Conservation (phyloP, 192 early-diverging fungal species). For the Fimicolochytrium jonesii region DNA sequence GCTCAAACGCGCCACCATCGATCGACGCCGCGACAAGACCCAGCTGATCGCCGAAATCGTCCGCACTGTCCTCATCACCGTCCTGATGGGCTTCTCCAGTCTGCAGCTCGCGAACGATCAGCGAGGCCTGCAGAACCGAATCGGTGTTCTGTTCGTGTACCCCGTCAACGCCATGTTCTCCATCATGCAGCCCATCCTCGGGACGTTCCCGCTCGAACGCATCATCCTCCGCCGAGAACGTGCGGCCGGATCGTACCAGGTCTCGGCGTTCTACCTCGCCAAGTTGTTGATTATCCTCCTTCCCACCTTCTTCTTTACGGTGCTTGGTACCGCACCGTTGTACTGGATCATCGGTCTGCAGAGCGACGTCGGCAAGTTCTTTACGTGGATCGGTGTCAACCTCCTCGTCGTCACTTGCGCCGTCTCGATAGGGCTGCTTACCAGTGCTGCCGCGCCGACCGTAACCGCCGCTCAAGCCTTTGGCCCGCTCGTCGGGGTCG, state of each 20-base stretch:
- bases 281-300: constrained; percentile 41
- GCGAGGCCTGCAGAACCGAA: constrained; percentile 57
- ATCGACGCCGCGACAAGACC: background rate
- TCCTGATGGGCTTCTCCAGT: constrained; percentile 57
- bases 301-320: constrained; percentile 37
- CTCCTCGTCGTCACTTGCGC: constrained; percentile 10
- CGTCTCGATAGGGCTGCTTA: constrained; percentile 30
- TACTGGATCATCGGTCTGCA: constrained; percentile 30
- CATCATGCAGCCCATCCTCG: constrained; percentile 46
- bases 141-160: constrained; percentile 45
- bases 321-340: background rate
- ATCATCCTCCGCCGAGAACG: constrained; percentile 62
- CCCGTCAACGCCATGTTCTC: constrained; percentile 23
- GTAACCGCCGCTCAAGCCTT: constrained; percentile 38
- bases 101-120: constrained; percentile 42
- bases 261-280: constrained; percentile 58
- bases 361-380: constrained; percentile 10
- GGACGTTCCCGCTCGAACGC: constrained; percentile 40
- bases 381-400: constrained; percentile 8
- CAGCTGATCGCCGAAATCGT: constrained; percentile 9
- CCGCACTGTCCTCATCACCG: constrained; percentile 10
- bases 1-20: background rate
- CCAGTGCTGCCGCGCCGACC: constrained; percentile 32
- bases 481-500: constrained; percentile 33
- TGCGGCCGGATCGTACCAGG: constrained; percentile 60